Evolutionary conservation across 1,284 basidiomycete genomes (phyloP).

Genomic region (Ganoderma meredithae): DNA sequence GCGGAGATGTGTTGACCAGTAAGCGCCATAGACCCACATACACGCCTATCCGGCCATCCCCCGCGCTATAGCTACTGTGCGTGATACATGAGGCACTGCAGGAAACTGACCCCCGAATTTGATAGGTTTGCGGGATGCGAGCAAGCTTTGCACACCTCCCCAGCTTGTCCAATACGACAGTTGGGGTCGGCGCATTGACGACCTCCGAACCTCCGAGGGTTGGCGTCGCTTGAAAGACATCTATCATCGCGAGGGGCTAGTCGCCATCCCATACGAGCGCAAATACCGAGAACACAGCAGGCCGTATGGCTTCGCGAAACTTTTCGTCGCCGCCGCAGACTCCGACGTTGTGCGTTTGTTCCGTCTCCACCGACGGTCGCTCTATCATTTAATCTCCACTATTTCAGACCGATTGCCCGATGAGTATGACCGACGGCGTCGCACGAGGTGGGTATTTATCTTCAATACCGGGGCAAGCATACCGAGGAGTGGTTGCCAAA

Average conservation of each 20-base stretch:
- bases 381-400: not conserved
- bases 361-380: not conserved
- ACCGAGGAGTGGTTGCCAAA: not conserved
- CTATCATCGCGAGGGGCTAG: slow-evolving; percentile 73
- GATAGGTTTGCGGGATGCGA: slow-evolving; percentile 58
- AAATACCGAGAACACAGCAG: slow-evolving; percentile 64
- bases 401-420: slow-evolving; percentile 67
- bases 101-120: slow-evolving; percentile 8
- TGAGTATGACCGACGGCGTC: slow-evolving; percentile 82
- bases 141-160: slow-evolving; percentile 53
- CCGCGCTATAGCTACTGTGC: not conserved
- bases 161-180: slow-evolving; percentile 71
- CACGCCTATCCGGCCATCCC: not conserved
- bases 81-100: slow-evolving; percentile 8
- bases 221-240: slow-evolving; percentile 77
- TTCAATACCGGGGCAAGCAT: not conserved
- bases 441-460: slow-evolving; percentile 54
- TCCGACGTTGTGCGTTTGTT: slow-evolving; percentile 58
- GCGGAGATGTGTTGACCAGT: slow-evolving; percentile 62
- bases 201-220: slow-evolving; percentile 71
- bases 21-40: slow-evolving; percentile 32
- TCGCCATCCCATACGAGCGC: slow-evolving; percentile 70
- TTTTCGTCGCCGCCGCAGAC: slow-evolving; percentile 65
- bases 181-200: slow-evolving; percentile 72
- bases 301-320: slow-evolving; percentile 69